Evolutionary conservation across 2,329 filamentous ascomycete species (phyloP), one percentile per base, ranked within the genome.

Genomic region (Diaporthe longicolla): DNA sequence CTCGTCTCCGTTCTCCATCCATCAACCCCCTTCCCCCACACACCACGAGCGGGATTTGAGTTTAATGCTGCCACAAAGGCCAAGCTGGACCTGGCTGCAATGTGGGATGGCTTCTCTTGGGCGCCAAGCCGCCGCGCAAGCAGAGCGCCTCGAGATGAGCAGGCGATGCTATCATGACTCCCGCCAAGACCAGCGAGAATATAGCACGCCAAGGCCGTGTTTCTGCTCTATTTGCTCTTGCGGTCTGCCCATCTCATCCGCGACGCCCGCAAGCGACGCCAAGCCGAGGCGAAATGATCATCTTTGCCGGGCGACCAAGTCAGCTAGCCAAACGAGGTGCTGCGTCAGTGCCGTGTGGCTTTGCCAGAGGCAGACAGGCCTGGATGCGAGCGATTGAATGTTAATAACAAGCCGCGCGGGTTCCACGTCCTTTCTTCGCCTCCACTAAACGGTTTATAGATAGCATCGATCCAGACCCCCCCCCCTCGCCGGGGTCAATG

Each of bases 41-140:
- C 40, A 43, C 63, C 29, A 37, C 45, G 45, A 48, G 63, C 48
- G 21, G 48, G 15, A 54, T 68, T 68, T 54, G 32, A 68, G 63
- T 68, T 68, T 68, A 54, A 68, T 68, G 48, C 48, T 48, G 63
- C 63, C 63, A 54, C 48, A 29, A 35, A 26, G 32, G 63, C 63
- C 63, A 54, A 68, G 63, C 32, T 26, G 63, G 63, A 6, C 29
- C 32, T 48, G 63, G 45, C 45, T 68, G 48, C 13, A 19, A 26
- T 40, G 32, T 68, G 48, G 29, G 11, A 52, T 40, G 48, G 63
- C 63, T 26, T 26, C 45, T 68, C 63, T 68, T 68, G 63, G 63
- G 48, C 63, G 63, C 63, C 63, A 68, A 68, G 63, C 52, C 17
- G 63, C 45, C 63, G 63, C 63, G 63, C 63, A 68, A 68, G 63